phyloP scores from a whole-genome alignment of 2,329 filamentous ascomycete species.

The Lachnellula arida region DNA sequence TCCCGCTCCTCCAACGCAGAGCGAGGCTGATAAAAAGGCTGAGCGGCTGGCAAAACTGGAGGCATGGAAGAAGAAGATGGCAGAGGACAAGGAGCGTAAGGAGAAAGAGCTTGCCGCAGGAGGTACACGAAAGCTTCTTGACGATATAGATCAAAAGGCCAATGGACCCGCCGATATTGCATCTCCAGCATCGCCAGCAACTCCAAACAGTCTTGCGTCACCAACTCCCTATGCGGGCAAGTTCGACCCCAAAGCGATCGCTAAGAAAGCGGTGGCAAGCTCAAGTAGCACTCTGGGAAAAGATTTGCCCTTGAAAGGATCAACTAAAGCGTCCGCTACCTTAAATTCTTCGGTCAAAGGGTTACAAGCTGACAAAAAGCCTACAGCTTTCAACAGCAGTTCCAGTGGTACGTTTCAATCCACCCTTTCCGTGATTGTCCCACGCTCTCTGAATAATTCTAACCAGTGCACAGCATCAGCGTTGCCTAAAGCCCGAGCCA shows the following conservation, averaged over 20 bases:
- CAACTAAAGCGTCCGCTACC: conserved; percentile 41
- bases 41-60: conserved; percentile 78
- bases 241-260: conserved; percentile 82
- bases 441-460: conserved; percentile 5
- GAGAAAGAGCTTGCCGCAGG: conserved; percentile 63
- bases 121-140: conserved; percentile 61
- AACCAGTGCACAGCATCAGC: conserved; percentile 38
- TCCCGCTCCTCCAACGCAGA: conserved; percentile 46
- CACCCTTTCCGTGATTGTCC: too few species aligned
- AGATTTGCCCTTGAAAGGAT: conserved; percentile 47
- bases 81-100: conserved; percentile 67
- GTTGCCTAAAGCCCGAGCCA: conserved; percentile 63
- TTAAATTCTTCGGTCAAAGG: conserved; percentile 36
- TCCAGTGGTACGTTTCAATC: conserved; percentile 34
- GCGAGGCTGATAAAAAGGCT: conserved; percentile 72
- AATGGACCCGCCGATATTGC: conserved; percentile 37
- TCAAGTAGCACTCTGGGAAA: conserved; percentile 51
- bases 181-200: conserved; percentile 49
- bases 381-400: conserved; percentile 37
- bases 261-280: conserved; percentile 66
- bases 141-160: conserved; percentile 69
- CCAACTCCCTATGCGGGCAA: conserved; percentile 66
- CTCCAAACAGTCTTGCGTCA: conserved; percentile 45
- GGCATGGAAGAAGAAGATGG: conserved; percentile 87
- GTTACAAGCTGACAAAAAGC: conserved; percentile 39